Conservation (phyloP, 1,284 basidiomycete species). For the Erythrobasidium hasegawianum region DNA sequence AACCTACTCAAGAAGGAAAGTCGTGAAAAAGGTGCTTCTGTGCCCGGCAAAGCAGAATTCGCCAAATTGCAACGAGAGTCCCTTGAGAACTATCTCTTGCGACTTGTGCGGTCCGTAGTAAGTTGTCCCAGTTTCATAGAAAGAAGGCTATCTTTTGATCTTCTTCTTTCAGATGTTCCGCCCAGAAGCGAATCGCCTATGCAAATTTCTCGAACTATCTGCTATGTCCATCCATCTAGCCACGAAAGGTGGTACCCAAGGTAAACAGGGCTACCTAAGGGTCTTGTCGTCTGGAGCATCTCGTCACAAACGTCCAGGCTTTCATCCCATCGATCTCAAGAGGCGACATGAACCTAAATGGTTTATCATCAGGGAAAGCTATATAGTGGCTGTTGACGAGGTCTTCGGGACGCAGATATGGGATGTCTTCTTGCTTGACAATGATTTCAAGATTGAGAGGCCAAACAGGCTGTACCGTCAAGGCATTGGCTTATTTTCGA, state of each 20-base stretch:
- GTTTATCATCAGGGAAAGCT: conserved; percentile 92
- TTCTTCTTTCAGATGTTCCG: conserved; percentile 99
- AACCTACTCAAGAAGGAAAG: conserved; percentile 58
- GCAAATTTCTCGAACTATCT: conserved; percentile 92
- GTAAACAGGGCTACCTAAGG: conserved; percentile 82
- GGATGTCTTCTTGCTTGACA: conserved; percentile 92
- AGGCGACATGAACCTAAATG: conserved; percentile 72
- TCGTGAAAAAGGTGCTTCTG: conserved; percentile 51
- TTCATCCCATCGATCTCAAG: conserved; percentile 59
- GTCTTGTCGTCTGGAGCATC: conserved; percentile 52
- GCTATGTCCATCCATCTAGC: conserved; percentile 80
- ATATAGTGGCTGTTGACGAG: conserved; percentile 75
- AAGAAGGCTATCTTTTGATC: too few species aligned
- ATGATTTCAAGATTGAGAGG: conserved; percentile 77
- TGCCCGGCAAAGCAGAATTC: conserved; percentile 65
- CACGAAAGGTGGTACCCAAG: conserved; percentile 67
- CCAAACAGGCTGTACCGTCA: conserved; percentile 57
- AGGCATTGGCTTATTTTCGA: conserved; percentile 60
- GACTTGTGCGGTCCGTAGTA: conserved; percentile 83
- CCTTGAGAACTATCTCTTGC: conserved; percentile 83
- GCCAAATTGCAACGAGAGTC: conserved; percentile 72
- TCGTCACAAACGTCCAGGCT: conserved; percentile 48
- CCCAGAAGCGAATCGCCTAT: conserved; percentile 83
- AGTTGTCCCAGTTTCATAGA: too few species aligned
- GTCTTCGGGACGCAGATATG: conserved; percentile 57